Evolutionary conservation across 768 basidiomycete species (phyloP), one percentile per base, ranked within the genome.

Genomic region (Inosperma sp.): DNA sequence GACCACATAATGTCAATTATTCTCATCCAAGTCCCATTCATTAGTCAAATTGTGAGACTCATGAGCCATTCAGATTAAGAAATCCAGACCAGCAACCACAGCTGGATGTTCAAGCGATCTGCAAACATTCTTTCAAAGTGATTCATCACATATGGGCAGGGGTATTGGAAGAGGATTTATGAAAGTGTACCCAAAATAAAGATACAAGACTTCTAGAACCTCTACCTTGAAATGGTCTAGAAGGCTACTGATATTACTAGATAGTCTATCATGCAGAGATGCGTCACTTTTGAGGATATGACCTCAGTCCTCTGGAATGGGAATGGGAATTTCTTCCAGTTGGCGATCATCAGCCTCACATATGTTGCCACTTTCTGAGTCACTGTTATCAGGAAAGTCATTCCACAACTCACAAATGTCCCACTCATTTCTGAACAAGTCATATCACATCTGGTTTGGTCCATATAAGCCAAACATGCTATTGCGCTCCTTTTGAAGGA

Each of bases 341-440:
- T 23, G 34, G 25, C 29, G 16, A 31, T 30, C 7, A 26, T 42
- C 49, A 8, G 17, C 39, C 21, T 3, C 27, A 42, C 14, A 41
- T n/a, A 33, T 35, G 5, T 42, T 10, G 13, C 10, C 6, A 23
- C 17, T 13, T 17, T 26, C 43, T n/a, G n/a, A n/a, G 5, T 45
- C 41, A 21, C 36, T 27, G 3, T 35, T 7, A 23, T 25, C 33
- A 29, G 22, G 6, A 3, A 21, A 17, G 7, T 41, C 4, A n/a
- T 26, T 36, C 48, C 48, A 49, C 8, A 49, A 37, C 3, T 48
- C 25, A 17, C 54, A 55, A 13, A 41, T 16, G 21, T 55, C 37
- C 54, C 54, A 55, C 37, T 48, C 54, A 35, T 48, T 55, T 9
- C 29, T 14, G 22, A 48, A 51, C 16, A 45, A 31, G 13, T 55